Evolutionary conservation across 148 eudicot genomes (phyloP).

Genomic region (Talinum fruticosum): DNA sequence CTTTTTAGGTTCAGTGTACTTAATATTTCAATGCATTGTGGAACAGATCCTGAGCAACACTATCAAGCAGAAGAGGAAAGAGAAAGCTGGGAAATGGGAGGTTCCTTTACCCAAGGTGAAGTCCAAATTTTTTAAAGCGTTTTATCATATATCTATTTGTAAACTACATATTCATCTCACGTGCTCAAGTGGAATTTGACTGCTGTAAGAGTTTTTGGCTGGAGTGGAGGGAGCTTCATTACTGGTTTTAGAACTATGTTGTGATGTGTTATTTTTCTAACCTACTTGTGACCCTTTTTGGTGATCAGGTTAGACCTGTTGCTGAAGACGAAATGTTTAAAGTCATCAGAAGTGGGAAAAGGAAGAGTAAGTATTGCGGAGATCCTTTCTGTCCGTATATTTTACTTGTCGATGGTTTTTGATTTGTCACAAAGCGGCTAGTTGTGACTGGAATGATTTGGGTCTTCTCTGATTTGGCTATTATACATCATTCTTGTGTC

Average conservation of each 20-base stretch:
- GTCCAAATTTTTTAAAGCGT: background rate
- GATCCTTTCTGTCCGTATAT: background rate
- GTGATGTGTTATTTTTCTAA: background rate
- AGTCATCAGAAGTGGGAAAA: constrained; percentile 81
- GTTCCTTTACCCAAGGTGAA: constrained; percentile 95
- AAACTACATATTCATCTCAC: background rate
- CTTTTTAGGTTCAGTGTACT: background rate
- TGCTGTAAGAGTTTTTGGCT: background rate
- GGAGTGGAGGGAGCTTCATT: background rate
- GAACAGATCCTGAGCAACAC: constrained; percentile 86
- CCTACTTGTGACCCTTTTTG: background rate
- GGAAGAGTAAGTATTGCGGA: constrained; percentile 66
- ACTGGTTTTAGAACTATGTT: background rate
- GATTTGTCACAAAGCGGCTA: background rate
- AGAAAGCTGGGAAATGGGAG: constrained; percentile 97
- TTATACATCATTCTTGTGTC: background rate
- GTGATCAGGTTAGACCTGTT: constrained; percentile 86
- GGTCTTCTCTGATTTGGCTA: background rate
- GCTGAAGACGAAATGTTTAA: constrained; percentile 99
- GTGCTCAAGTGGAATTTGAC: background rate
- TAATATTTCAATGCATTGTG: background rate
- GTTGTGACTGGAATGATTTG: background rate
- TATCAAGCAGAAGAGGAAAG: constrained; percentile 94
- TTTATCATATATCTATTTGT: background rate
- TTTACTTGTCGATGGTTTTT: background rate